Conservation (phyloP, 768 basidiomycete species). For the Leccinum disarticulatum region DNA sequence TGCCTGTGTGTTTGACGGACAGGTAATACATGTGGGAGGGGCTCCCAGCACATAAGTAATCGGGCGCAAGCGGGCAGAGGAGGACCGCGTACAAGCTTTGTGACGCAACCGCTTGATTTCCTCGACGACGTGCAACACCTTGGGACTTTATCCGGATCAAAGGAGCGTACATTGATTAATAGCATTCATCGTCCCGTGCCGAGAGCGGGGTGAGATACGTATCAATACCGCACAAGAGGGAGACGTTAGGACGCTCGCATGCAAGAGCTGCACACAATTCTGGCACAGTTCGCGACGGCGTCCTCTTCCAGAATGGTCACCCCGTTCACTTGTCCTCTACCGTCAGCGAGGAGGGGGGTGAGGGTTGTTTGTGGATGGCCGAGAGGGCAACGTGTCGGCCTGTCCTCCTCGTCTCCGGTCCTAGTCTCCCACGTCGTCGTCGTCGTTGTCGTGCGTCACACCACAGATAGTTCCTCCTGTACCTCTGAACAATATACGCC, state of each 20-base stretch:
- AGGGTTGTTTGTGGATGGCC: too few relatives aligned
- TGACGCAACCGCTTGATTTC: too few relatives aligned
- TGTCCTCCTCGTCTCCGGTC: too few relatives aligned
- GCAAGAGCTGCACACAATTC: conserved; percentile 60
- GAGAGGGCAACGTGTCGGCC: too few relatives aligned
- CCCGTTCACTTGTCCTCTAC: conserved; percentile 72
- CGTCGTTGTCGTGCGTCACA: too few relatives aligned
- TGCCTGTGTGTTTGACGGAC: conserved; percentile 38
- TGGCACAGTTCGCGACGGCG: conserved; percentile 61
- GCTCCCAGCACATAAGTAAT: neutral
- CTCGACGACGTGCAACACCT: too few relatives aligned
- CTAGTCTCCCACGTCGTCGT: too few relatives aligned
- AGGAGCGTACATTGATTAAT: conserved; percentile 73
- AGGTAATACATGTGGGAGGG: conserved; percentile 30
- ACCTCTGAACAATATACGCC: too few relatives aligned
- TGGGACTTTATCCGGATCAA: too few relatives aligned
- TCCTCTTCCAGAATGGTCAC: conserved; percentile 69
- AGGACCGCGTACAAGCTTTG: too few relatives aligned
- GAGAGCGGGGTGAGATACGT: neutral
- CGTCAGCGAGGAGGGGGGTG: neutral
- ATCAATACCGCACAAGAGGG: neutral
- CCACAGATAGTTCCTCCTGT: too few relatives aligned
- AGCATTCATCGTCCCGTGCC: conserved; percentile 74
- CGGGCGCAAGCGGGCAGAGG: too few relatives aligned
- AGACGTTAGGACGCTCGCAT: conserved; percentile 39